Base-by-base conservation (phyloP, 2,329 filamentous ascomycete genomes). In the Myrmaecium sp. region DNA sequence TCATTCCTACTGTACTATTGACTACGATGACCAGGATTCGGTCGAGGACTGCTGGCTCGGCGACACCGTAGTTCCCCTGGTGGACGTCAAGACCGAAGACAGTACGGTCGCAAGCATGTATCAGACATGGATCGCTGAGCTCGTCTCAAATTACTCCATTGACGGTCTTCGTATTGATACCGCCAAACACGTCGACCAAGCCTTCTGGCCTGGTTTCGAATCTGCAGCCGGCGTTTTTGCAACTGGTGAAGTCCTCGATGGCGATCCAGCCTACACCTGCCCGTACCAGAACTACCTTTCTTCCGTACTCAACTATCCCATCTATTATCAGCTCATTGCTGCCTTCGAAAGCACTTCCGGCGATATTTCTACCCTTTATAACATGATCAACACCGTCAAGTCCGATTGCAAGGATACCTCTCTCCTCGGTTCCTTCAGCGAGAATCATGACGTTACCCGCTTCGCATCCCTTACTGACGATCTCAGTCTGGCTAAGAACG, bases 1-100 rank as follows among this genome's bases (percentile, higher is more conserved):
- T 48, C 71, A 79, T 41, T 23, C 59, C 2, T 65, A 61, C 39
- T 78, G 74, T 46, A 39, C 41, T 3, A 56, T 68, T 27, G 42
- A 74, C 43, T 73, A 69, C 47, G 41, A 46, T 19, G 48, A 72
- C 40, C 54, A 67, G 34, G 53, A 50, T 29, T 43, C 50, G 19
- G 48, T 52, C 5, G 49, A 58, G 32, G 29, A 46, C 26, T 64
- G 65, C 43, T 66, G 64, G 61, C 48, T 64, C 14, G 64, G 64
- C 7, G 57, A 64, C 36, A 40, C 48, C 9, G 51, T 38, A 3
- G 51, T 60, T 11, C 41, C 51, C 6, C 47, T 64, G 6, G 48
- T 55, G 1, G 60, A 64, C 35, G 37, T 64, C 17, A 49, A 51
- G 14, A 64, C 59, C 5, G 54, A 62, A 23, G 43, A 54, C 28